Evolutionary conservation across 176 grass and related monocot species (phyloP).

Genomic region (Echinochloa phyllopogon): DNA sequence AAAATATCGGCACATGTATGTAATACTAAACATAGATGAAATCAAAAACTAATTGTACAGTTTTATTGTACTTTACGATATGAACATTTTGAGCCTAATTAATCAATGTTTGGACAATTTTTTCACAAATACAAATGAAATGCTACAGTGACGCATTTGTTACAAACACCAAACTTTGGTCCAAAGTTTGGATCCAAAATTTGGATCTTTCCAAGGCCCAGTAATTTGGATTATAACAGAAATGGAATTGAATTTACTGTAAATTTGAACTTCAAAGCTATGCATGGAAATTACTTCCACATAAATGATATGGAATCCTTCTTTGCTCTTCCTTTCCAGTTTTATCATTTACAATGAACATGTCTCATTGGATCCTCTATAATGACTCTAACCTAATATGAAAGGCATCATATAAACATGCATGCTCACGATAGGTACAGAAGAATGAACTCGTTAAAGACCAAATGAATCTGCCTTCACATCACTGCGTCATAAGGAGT

Average conservation of each 20-base stretch:
- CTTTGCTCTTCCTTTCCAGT: background rate
- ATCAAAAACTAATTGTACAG: too few relatives aligned
- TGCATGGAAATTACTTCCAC: background rate
- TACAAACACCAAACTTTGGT: too few relatives aligned
- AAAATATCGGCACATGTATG: too few relatives aligned
- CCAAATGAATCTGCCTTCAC: conserved; percentile 22
- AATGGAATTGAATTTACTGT: background rate
- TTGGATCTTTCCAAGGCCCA: too few relatives aligned
- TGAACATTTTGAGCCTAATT: too few relatives aligned
- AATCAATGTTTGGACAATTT: too few relatives aligned
- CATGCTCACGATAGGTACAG: conserved; percentile 21
- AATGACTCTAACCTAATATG: background rate
- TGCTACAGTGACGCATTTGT: too few relatives aligned
- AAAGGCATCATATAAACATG: conserved; percentile 35
- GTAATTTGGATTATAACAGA: background rate
- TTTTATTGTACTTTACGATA: too few relatives aligned
- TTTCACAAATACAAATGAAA: too few relatives aligned
- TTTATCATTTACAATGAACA: conserved; percentile 36
- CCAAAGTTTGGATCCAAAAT: too few relatives aligned
- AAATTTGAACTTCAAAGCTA: background rate
- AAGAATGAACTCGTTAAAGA: conserved; percentile 25
- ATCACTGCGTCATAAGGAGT: background rate
- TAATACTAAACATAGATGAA: too few relatives aligned
- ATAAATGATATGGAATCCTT: conserved; percentile 4
- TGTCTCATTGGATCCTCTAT: conserved; percentile 25